A percentile compares a stretch with the other conserved stretches of the same genome.
Conservation (phyloP, 2,329 filamentous ascomycete genomes). For the Penicillium sp. region DNA sequence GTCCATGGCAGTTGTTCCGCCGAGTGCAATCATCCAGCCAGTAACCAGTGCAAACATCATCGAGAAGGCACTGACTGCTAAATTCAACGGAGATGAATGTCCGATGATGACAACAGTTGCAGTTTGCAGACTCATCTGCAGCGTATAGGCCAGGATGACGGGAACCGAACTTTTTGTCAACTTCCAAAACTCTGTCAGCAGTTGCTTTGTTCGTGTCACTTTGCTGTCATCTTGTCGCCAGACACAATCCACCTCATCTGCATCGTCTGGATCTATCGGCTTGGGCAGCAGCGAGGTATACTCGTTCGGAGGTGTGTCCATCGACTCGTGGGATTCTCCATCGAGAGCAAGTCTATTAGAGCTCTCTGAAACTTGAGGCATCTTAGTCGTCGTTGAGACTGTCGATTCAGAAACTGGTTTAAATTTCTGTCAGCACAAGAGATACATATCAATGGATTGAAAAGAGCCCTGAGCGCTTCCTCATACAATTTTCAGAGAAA, state of each 20-base stretch:
- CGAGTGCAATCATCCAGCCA: slow-evolving; percentile 82
- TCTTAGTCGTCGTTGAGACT: neutral
- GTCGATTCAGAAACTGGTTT: neutral
- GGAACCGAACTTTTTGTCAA: slow-evolving; percentile 72
- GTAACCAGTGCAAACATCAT: slow-evolving; percentile 95
- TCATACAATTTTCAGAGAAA: neutral
- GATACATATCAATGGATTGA: no score
- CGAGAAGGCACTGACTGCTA: slow-evolving; percentile 81
- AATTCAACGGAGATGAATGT: slow-evolving; percentile 74
- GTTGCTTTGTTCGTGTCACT: slow-evolving; percentile 35
- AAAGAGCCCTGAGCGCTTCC: neutral
- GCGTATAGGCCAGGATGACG: slow-evolving; percentile 79
- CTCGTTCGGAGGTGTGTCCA: slow-evolving; percentile 23
- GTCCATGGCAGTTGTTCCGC: slow-evolving; percentile 83
- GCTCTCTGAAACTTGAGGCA: neutral
- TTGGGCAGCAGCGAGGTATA: slow-evolving; percentile 37
- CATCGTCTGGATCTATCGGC: slow-evolving; percentile 12
- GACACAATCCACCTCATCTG: neutral
- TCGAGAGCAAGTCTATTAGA: neutral
- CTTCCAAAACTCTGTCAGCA: slow-evolving; percentile 66
- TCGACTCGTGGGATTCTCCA: neutral
- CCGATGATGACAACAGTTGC: slow-evolving; percentile 80
- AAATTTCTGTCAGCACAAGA: neutral
- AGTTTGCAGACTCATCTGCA: slow-evolving; percentile 85
- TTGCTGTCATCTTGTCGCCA: neutral